Conservation (phyloP, 2,329 filamentous ascomycete genomes). For the Neonectria hederae region DNA sequence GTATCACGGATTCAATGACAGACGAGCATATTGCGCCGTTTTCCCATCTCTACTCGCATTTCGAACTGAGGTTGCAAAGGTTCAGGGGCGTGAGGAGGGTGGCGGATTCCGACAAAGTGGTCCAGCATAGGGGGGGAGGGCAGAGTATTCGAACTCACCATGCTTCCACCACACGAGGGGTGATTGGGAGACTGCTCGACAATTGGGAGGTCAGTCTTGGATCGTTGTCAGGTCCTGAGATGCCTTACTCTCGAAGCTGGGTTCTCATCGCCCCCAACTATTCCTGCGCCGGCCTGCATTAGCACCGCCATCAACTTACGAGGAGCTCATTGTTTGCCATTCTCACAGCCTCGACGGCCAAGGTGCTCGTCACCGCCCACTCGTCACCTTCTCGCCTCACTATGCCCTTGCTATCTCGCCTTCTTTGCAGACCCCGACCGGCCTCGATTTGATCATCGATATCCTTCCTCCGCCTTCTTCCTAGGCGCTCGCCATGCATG, state of each 20-base stretch:
- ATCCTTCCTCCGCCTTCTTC: not conserved
- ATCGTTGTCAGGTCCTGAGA: not conserved
- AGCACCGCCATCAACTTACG: not conserved
- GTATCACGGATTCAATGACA: constrained; percentile 19
- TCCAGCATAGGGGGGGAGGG: not conserved
- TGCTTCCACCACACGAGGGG: not conserved
- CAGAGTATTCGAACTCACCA: not conserved
- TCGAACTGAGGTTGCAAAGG: not conserved
- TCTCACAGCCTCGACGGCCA: not conserved
- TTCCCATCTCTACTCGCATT: not conserved
- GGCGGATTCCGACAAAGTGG: not conserved
- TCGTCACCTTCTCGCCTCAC: not conserved
- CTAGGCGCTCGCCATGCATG: not conserved
- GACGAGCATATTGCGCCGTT: constrained; percentile 8
- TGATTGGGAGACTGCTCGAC: not conserved
- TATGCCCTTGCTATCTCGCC: not conserved
- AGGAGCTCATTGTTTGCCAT: not conserved
- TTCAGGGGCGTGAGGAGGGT: not conserved
- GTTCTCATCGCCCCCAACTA: not conserved
- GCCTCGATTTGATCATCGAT: not conserved
- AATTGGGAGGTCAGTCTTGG: not conserved
- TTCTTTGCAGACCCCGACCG: not conserved
- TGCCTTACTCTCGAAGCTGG: not conserved
- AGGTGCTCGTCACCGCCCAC: not conserved
- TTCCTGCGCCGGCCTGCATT: not conserved